Evolutionary conservation across 1,284 basidiomycete species (phyloP).

Genomic region (Ustilago curta): DNA sequence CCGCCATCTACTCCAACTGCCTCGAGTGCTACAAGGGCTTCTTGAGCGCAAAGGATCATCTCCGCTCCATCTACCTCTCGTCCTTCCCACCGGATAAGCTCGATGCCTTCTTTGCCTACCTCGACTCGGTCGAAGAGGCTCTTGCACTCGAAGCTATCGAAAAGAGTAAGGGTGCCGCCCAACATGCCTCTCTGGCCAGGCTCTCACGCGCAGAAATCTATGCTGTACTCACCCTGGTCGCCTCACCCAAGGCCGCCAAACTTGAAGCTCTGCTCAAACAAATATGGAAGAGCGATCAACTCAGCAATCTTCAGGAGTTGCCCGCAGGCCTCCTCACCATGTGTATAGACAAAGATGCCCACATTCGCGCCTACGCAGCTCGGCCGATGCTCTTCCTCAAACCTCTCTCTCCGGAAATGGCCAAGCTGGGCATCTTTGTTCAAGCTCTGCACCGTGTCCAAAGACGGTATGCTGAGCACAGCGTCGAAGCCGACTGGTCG

Average conservation of each 20-base stretch:
- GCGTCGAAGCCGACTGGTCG: slow-evolving; percentile 34
- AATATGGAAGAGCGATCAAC: slow-evolving; percentile 31
- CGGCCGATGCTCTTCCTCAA: slow-evolving; percentile 42
- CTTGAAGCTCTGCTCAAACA: slow-evolving; percentile 38
- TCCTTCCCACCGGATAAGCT: slow-evolving; percentile 43
- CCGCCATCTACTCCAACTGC: slow-evolving; percentile 48
- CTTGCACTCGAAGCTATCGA: slow-evolving; percentile 39
- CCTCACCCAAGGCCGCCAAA: slow-evolving; percentile 28
- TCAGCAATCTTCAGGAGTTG: slow-evolving; percentile 41
- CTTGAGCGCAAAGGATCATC: slow-evolving; percentile 41
- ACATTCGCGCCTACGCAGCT: slow-evolving; percentile 39
- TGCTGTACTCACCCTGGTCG: slow-evolving; percentile 44
- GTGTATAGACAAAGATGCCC: slow-evolving; percentile 40
- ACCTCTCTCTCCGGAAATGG: slow-evolving; percentile 28
- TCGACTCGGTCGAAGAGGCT: slow-evolving; percentile 51
- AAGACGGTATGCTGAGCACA: slow-evolving; percentile 18
- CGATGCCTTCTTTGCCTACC: slow-evolving; percentile 48
- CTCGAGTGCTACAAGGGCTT: slow-evolving; percentile 57
- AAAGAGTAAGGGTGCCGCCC: slow-evolving; percentile 15
- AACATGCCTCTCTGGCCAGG: slow-evolving; percentile 20
- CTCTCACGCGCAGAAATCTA: slow-evolving; percentile 45
- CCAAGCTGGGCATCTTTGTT: slow-evolving; percentile 18
- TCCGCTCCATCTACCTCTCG: slow-evolving; percentile 35
- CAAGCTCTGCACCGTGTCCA: slow-evolving; percentile 22
- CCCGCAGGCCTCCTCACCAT: slow-evolving; percentile 48